Base-by-base conservation (phyloP, 1,284 basidiomycete genomes). In the Neonothopanus nambi region DNA sequence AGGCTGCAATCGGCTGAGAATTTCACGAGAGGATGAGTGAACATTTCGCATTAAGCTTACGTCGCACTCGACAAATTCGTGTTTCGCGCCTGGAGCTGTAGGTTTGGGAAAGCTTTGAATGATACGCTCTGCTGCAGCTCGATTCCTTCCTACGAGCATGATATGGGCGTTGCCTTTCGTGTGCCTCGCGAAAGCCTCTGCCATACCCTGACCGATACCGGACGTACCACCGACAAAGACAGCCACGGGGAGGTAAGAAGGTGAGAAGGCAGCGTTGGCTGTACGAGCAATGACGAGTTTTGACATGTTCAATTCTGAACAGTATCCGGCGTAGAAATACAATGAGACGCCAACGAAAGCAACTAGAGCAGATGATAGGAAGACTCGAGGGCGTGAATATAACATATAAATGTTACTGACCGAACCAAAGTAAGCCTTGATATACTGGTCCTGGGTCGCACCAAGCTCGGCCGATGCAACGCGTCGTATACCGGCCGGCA, bases 181-280 rank as follows among this genome's bases (percentile, higher is more conserved):
- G 37, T 65, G 55, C 3, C 48, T 35, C 0, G 67, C 69, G 21
- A 74, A 66, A 5, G 60, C 56, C 35, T 61, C 56, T 1, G 63
- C 67, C 44, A 69, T 68, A 0, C 61, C 69, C 47, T 68, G 64
- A 2, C 74, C 72, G 7, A 75, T 67, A 6, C 74, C 74, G 2
- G 68, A 64, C 1, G 75, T 72, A 11, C 69, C 69, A 5, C 74
- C 72, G n/a, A 73, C 63, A 53, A 74, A 70, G n/a, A 75, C 59
- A 12, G 67, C 69, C 1, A 69, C 65, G 0, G 73, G 72, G n/a
- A 54, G 12, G 38, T 57, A 56, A 1, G 57, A 23, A 21, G 59
- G 57, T 12, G 50, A 40, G 21, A 45, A 43, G 13, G 30, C 9
- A 13, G 9, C 13, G 30, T 33, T 33, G 3, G 8, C 3, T 8